Evolutionary conservation across 1,284 basidiomycete species (phyloP), one percentile per base, ranked within the genome.

Genomic region (Volvariella volvacea): DNA sequence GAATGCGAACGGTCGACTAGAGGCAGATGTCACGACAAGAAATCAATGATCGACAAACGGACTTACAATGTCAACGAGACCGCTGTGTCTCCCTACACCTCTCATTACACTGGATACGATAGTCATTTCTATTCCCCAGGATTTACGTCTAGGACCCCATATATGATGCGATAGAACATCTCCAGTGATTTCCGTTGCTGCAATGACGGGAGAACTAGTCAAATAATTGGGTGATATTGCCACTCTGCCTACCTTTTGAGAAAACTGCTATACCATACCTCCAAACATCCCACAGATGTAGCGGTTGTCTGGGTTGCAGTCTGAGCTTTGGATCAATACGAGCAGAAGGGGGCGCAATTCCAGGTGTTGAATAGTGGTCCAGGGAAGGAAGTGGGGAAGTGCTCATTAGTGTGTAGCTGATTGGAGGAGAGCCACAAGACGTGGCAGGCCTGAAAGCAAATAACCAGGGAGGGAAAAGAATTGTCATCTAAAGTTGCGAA

Each of bases 101-200:
- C 94, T 81, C 75, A 96, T 88, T 52, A 96, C 72, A 46, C 81
- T 81, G 6, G 85, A 86, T 15, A 91, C 72, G 17, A 91, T 70
- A 1, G 88, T 90, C 88, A 92, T 90, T 60, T 92, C 85, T 42
- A 94, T 79, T 0, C 89, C 88, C 91, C 91, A 94, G 3, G 85
- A 83, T 60, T 86, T 85, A 56, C 80, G 83, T 31, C 83, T 78
- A 1, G 92, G 91, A 2, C 91, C 91, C 71, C 78, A 85, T 34
- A 92, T 64, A 52, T 81, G 77, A 57, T 92, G 81, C 6, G 74
- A 71, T 25, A 89, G 61, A 20, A 91, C 71, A 45, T 88, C 89
- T 17, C 69, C 64, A 3, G 79, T 76, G 7, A 92, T 59, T 38
- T 83, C 78, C 25, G 79, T 81, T 20, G 80, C 88, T 91, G 34